These are phyloP conservation scores for Linum trigynum DNA, from an alignment of 345 rosid species.

Conservation along the genomic window DNA sequence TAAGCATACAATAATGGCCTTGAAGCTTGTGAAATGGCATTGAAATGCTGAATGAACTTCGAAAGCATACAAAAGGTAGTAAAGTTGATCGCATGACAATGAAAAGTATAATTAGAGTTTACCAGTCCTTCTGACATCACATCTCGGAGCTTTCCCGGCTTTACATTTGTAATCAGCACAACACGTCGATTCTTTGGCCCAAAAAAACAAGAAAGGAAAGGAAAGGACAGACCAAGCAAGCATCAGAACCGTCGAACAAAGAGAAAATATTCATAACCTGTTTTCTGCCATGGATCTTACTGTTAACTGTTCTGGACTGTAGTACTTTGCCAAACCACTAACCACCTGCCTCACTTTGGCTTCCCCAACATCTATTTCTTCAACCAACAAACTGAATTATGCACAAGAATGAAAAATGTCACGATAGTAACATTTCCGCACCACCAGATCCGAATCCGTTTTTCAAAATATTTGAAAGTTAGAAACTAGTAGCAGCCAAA, in stretches of 20 bases:
- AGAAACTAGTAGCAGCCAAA: neutral
- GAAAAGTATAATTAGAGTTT: slow-evolving; percentile 18
- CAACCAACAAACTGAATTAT: slow-evolving; percentile 76
- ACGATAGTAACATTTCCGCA: slow-evolving; percentile 4
- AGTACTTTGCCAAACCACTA: slow-evolving; percentile 93
- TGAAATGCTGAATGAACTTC: neutral
- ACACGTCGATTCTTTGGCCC: slow-evolving; percentile 63
- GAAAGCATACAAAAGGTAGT: neutral
- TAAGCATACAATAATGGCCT: neutral
- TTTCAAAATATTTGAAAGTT: neutral
- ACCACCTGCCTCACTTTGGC: slow-evolving; percentile 88
- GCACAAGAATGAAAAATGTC: slow-evolving; percentile 10
- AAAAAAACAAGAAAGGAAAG: slow-evolving; percentile 13
- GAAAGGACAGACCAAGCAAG: slow-evolving; percentile 14
- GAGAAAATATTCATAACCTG: neutral
- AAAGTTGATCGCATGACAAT: neutral
- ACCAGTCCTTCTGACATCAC: slow-evolving; percentile 94
- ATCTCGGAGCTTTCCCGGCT: slow-evolving; percentile 96
- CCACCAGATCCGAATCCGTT: neutral
- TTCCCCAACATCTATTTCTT: slow-evolving; percentile 90
- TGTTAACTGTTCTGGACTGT: slow-evolving; percentile 66
- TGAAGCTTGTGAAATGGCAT: neutral
- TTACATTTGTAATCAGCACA: slow-evolving; percentile 83
- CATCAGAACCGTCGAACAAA: slow-evolving; percentile 1
- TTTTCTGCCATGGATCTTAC: slow-evolving; percentile 29